These are phyloP conservation scores for Colletotrichum simmondsii DNA, from an alignment of 2,329 filamentous ascomycete species.

Conservation along the genomic window DNA sequence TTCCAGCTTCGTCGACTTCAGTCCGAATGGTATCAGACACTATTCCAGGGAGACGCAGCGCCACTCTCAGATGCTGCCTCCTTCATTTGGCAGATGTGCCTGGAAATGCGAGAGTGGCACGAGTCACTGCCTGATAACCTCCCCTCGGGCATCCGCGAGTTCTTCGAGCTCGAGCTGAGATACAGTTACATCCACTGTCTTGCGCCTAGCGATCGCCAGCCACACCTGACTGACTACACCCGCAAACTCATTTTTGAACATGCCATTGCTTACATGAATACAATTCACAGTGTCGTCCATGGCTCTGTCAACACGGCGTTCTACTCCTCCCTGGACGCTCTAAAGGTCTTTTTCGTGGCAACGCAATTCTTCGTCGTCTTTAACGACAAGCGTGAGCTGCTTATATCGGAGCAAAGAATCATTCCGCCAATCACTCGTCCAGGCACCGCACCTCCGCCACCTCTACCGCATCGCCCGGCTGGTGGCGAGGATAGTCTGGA, in stretches of 20 bases:
- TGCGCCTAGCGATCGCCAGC: slow-evolving; percentile 80
- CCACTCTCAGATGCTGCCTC: slow-evolving; percentile 75
- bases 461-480: slow-evolving; percentile 59
- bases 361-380: slow-evolving; percentile 72
- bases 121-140: slow-evolving; percentile 77
- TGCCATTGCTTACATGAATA: slow-evolving; percentile 82
- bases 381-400: slow-evolving; percentile 61
- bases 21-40: slow-evolving; percentile 88
- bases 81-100: slow-evolving; percentile 81
- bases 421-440: slow-evolving; percentile 55
- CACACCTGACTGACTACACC: slow-evolving; percentile 79
- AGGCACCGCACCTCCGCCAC: slow-evolving; percentile 62
- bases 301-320: slow-evolving; percentile 71
- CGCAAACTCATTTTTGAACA: slow-evolving; percentile 88
- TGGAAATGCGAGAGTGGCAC: slow-evolving; percentile 84
- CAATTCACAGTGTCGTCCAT: slow-evolving; percentile 75
- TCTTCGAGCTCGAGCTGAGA: slow-evolving; percentile 88
- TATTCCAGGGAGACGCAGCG: slow-evolving; percentile 81
- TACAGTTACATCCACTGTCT: slow-evolving; percentile 94
- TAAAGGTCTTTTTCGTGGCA: slow-evolving; percentile 82
- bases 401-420: slow-evolving; percentile 62
- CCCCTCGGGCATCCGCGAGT: slow-evolving; percentile 73
- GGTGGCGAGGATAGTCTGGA: slow-evolving; percentile 62
- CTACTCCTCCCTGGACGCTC: slow-evolving; percentile 87
- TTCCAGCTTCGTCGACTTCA: slow-evolving; percentile 88